Percentiles rank a stretch among this genome's conserved stretches.
Evolutionary conservation across 768 basidiomycete species (phyloP).

Genomic region (Amanita subjunquillea): DNA sequence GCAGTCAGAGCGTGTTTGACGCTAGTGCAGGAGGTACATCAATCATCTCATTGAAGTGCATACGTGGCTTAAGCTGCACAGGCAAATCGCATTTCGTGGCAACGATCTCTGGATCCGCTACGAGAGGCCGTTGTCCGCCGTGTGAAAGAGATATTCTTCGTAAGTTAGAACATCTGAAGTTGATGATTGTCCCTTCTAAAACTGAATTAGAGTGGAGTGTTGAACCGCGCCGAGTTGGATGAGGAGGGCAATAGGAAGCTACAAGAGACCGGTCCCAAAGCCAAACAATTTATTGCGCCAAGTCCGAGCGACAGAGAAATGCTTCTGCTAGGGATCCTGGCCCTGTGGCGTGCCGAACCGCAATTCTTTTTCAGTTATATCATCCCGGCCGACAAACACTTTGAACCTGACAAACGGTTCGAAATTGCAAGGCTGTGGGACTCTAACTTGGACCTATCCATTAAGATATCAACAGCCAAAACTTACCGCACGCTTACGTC

Average conservation of each 20-base stretch:
- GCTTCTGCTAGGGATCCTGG: conserved; percentile 56
- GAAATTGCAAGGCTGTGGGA: conserved; percentile 46
- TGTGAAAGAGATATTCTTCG: conserved; percentile 47
- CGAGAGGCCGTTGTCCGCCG: conserved; percentile 34
- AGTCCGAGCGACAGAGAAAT: conserved; percentile 64
- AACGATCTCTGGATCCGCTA: conserved; percentile 40
- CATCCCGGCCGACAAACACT: conserved; percentile 18
- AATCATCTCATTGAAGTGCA: neutral
- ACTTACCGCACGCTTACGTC: conserved; percentile 37
- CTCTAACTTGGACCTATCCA: conserved; percentile 47
- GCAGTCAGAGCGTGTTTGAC: conserved; percentile 68
- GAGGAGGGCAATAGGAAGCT: conserved; percentile 43
- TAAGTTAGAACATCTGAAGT: conserved; percentile 16
- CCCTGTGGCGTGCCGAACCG: conserved; percentile 53
- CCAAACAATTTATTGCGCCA: conserved; percentile 32
- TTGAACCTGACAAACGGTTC: conserved; percentile 31
- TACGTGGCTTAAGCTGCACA: conserved; percentile 12
- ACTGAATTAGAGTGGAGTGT: conserved; percentile 30
- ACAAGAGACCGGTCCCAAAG: conserved; percentile 46
- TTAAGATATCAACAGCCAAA: conserved; percentile 51
- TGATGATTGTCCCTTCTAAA: neutral
- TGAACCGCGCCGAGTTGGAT: conserved; percentile 54
- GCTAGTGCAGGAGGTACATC: conserved; percentile 50
- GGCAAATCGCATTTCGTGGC: conserved; percentile 46
- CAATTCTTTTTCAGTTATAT: conserved; percentile 43